Evolutionary conservation across 2,329 filamentous ascomycete genomes (phyloP), one percentile per base, ranked within the genome.

Genomic region (Zopfia rhizophila): DNA sequence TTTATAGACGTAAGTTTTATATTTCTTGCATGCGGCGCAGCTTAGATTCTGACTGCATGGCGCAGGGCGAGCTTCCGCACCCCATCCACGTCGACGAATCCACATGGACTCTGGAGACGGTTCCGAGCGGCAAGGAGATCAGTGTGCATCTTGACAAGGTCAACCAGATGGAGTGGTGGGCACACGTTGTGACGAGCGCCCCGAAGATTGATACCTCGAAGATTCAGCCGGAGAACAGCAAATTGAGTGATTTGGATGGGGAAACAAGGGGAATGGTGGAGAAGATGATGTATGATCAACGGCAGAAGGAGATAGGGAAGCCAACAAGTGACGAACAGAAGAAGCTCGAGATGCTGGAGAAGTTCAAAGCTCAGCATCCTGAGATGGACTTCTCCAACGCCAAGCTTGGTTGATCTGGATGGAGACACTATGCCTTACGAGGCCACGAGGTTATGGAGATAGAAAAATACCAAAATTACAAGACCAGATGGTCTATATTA

Each of bases 211-310:
- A 99, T 76, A 91, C 95, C 24, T 87, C 87, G 63, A 97, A 96
- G 79, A 97, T 99, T 74, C 84, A 87, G 69, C 94, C 94, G 16
- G 94, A 97, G 76, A 92, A 88, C 70, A 92, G 88, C 69, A 96
- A 91, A 73, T 80, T 99, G 65, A 87, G 89, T 45, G 94, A 99
- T 72, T 79, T 99, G 58, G 93, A 97, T 68, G 94, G 94, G 51
- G 89, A 96, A 80, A 99, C 94, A 41, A 84, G 94, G 55, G 84
- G 86, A 48, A 97, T 99, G 93, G 94, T 99, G 31, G 94, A 99
- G 85, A 99, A 99, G 84, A 99, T 99, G 94, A 99, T 99, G 94
- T 99, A 83, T 66, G 94, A 99, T 78, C 94, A 99, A 81, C 82
- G 89, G 58, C 92, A 97, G 78, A 99, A 99, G 84, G 92, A 97